Base-by-base conservation (phyloP, 208 protist species). In the Leishmania tropica region DNA sequence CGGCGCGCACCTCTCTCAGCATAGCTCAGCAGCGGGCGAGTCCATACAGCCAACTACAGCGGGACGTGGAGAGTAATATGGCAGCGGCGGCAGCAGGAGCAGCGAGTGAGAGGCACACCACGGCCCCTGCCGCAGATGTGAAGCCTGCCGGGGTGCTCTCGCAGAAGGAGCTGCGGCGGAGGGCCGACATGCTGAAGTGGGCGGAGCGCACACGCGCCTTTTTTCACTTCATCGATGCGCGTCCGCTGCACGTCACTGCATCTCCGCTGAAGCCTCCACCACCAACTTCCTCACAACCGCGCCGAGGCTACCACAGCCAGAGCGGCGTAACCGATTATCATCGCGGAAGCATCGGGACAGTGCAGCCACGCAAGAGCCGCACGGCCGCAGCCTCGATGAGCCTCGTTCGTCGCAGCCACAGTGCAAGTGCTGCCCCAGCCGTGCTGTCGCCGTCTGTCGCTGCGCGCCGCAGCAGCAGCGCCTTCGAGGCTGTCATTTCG, bases 141-240 rank as follows among this genome's bases (percentile, higher is more conserved):
- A 35, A 54, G 6, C 70, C 40, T 64, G 37, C 60, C 1, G 31
- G 31, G 51, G 28, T 76, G 65, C 79, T 80, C 64, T 86, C 78
- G 19, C 83, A 82, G 58, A 80, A 76, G 28, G 83, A 86, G 67
- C 79, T 83, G 75, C 78, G 78, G 19, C 74, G 83, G 56, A 81
- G 77, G 45, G 71, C 76, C 11, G 76, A 85, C n/a, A 86, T 87
- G 87, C 83, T 81, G 68, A 79, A 76, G 51, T 96, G 92, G 92
- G 87, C 81, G 8, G 83, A 85, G 54, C 81, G 85, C 76, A 91
- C 85, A 47, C 81, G 85, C 51, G 56, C 77, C 19, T 96, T 96
- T 71, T 96, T 96, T 79, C 76, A 87, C 78, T 83, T 85, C 70
- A 96, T 96, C 77, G 93, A 96, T 76, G 51, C 84, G 35, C 83